Conservation (phyloP, 2,329 filamentous ascomycete genomes). For the Sclerotinia glacialis region DNA sequence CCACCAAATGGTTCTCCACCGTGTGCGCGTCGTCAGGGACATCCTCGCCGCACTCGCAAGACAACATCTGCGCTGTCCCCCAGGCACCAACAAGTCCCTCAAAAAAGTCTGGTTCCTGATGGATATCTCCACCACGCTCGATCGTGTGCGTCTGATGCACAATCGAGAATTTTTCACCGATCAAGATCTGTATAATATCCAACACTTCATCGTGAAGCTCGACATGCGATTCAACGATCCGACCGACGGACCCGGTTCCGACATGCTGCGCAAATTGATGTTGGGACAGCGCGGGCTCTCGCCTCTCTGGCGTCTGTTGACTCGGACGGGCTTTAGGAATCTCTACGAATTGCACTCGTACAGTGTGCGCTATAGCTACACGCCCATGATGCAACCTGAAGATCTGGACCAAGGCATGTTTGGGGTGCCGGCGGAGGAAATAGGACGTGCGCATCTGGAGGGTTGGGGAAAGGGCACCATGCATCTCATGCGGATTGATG, state of each 20-base stretch:
- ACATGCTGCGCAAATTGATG: slow-evolving; percentile 54
- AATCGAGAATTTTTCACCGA: slow-evolving; percentile 56
- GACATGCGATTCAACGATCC: slow-evolving; percentile 68
- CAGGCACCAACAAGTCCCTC: slow-evolving; percentile 47
- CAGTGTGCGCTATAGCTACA: slow-evolving; percentile 57
- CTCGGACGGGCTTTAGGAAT: slow-evolving; percentile 51
- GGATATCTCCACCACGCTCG: slow-evolving; percentile 58
- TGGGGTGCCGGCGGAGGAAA: slow-evolving; percentile 50
- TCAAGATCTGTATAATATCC: slow-evolving; percentile 57
- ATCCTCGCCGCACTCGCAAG: slow-evolving; percentile 61
- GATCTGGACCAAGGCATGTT: slow-evolving; percentile 40
- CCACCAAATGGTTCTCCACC: slow-evolving; percentile 62
- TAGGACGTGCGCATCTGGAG: slow-evolving; percentile 55
- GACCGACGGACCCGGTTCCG: slow-evolving; percentile 50
- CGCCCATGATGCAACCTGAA: slow-evolving; percentile 16
- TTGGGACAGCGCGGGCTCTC: slow-evolving; percentile 57
- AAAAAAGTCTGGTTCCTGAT: slow-evolving; percentile 72
- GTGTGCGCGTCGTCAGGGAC: slow-evolving; percentile 55
- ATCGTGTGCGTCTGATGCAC: slow-evolving; percentile 54
- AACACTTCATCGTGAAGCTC: slow-evolving; percentile 69
- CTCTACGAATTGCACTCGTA: slow-evolving; percentile 53
- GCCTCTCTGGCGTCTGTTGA: slow-evolving; percentile 59
- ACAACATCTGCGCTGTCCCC: slow-evolving; percentile 56
- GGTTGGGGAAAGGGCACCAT: slow-evolving; percentile 51
- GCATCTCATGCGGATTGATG: slow-evolving; percentile 55